Base-by-base conservation (phyloP, 1,284 basidiomycete species). In the Ganoderma lucidum region DNA sequence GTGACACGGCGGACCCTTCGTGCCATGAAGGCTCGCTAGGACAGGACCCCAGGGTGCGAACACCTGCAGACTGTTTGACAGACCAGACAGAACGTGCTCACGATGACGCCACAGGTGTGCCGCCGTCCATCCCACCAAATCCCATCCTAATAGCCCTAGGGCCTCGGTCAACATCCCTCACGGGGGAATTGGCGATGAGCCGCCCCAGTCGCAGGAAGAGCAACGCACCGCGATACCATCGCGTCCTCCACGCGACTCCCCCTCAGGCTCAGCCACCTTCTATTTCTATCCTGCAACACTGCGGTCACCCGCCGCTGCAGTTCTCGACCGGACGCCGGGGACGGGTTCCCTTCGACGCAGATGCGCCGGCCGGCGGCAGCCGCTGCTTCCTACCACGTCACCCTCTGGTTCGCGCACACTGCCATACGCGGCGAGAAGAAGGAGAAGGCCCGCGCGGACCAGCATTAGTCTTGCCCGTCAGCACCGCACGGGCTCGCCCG, bases 381-480 rank as follows among this genome's bases (percentile, higher is more conserved):
- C 6, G 23, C 23, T 39, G 37, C 56, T 59, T 39, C 56, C 3
- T 14, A 39, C 56, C 56, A 39, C 56, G 35, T 59, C 56, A 59
- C 56, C 35, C 56, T 39, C 56, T 59, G 17, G 56, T n/a, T 39
- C 19, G 56, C 35, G 32, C 32, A 39, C 56, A 59, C 19, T 59
- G 56, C 56, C 35, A 59, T 37, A 59, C 56, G 10, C 19, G 56
- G 56, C 35, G 56, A 23, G 56, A 23, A 41, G 39, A 41, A 41
- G 5, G 3, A 14, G 56, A 59, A 59, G 56, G 6, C 19, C 32
- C n/a, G 8, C 55, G 53, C 66, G 66, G 66, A 67, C 66, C 66
- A 61, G 28, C 56, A 60, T 67, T 67, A 67, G 66, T 64, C n/a
- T 67, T 63, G 62, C 56, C 61, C 62, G 53, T 58, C 66, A 63